A percentile compares a stretch with the other conserved stretches of the same genome.
Conservation (phyloP, 2,329 filamentous ascomycete genomes). For the Cladorrhinum sp. region DNA sequence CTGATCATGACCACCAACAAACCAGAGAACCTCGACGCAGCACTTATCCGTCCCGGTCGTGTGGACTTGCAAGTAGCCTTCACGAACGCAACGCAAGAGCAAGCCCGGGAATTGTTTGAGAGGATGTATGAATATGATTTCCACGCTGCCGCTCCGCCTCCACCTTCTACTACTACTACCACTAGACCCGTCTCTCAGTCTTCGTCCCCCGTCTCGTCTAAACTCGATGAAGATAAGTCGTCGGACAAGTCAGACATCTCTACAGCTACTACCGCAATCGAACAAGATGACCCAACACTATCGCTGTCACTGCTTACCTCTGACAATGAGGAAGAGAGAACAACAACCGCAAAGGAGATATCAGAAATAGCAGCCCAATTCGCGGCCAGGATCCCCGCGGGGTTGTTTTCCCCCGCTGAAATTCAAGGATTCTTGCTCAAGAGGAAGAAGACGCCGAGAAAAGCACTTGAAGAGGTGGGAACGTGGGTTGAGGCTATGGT, state of each 20-base stretch:
- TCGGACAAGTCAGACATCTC: slow-evolving; percentile 1
- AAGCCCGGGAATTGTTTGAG: slow-evolving; percentile 57
- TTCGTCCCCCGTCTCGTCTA: too few relatives aligned
- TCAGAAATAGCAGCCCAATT: slow-evolving; percentile 47
- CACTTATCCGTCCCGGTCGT: slow-evolving; percentile 69
- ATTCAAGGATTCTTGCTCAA: slow-evolving; percentile 64
- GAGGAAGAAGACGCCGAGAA: slow-evolving; percentile 56
- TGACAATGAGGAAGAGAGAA: not conserved
- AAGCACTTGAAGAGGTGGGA: slow-evolving; percentile 52
- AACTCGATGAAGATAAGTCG: too few relatives aligned
- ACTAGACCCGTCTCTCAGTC: too few relatives aligned
- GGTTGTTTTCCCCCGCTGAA: slow-evolving; percentile 56
- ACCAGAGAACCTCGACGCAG: slow-evolving; percentile 69
- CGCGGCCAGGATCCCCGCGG: slow-evolving; percentile 50
- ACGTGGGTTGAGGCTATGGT: slow-evolving; percentile 52
- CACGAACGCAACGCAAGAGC: slow-evolving; percentile 52
- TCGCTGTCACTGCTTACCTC: not conserved
- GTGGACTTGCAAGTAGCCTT: slow-evolving; percentile 64
- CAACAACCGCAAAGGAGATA: not conserved
- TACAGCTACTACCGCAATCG: not conserved
- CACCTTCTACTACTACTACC: too few relatives aligned
- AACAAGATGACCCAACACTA: not conserved
- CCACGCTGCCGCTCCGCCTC: not conserved
- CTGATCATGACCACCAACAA: slow-evolving; percentile 82
- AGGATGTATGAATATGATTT: slow-evolving; percentile 57